Conservation (phyloP, 768 basidiomycete species). For the Calocera viscosa region DNA sequence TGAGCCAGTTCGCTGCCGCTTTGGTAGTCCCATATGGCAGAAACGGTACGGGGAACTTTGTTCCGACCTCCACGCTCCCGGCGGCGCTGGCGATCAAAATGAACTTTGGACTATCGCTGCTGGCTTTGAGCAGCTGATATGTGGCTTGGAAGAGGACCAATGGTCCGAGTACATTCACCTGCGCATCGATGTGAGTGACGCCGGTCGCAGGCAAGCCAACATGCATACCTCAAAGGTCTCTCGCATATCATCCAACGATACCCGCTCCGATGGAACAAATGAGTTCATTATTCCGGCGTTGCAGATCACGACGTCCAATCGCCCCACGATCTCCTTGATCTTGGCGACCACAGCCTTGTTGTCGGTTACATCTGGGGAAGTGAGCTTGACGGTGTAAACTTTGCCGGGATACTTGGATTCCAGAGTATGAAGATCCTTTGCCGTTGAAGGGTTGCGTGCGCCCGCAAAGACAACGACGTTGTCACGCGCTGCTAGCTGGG, state of each 20-base stretch:
- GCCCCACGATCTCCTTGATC: conserved; percentile 16
- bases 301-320: conserved; percentile 18
- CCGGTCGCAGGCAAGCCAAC: too few relatives aligned
- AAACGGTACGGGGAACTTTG: neutral
- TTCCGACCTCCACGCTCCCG: conserved; percentile 3
- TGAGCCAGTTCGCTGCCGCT: conserved; percentile 17
- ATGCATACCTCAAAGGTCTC: conserved; percentile 10
- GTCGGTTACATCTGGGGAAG: conserved; percentile 11
- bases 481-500: conserved; percentile 1
- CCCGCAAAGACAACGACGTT: conserved; percentile 17
- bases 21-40: conserved; percentile 14
- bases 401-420: conserved; percentile 7
- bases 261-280: neutral
- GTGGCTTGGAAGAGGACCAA: conserved; percentile 19
- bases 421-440: conserved; percentile 9
- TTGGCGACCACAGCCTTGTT: conserved; percentile 12
- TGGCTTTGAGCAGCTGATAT: conserved; percentile 12
- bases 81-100: conserved; percentile 12
- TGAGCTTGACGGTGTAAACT: conserved; percentile 16
- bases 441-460: conserved; percentile 13
- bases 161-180: conserved; percentile 18
- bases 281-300: conserved; percentile 21
- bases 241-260: neutral
- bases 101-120: conserved; percentile 12
- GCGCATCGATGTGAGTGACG: too few relatives aligned